Conservation (phyloP, 192 early-diverging fungal species). For the Mycoemilia scoparia region DNA sequence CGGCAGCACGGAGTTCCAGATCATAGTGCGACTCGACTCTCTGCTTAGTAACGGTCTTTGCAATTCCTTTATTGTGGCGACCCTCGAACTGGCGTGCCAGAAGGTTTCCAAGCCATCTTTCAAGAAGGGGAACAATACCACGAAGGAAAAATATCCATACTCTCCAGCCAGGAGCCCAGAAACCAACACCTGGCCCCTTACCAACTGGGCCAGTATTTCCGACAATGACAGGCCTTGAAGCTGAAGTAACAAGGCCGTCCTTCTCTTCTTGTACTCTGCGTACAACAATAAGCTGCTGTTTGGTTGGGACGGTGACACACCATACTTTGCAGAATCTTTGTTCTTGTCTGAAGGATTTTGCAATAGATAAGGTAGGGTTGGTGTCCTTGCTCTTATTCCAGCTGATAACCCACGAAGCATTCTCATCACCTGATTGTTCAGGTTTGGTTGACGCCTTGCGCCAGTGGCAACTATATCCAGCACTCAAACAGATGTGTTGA, state of each 20-base stretch:
- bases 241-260: neutral
- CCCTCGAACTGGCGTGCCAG: conserved; percentile 98
- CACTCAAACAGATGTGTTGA: conserved; percentile 12
- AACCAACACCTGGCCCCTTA: conserved; percentile 94
- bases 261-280: conserved; percentile 7
- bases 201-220: conserved; percentile 83
- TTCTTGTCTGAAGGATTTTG: conserved; percentile 3
- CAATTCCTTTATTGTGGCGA: conserved; percentile 88
- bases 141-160: conserved; percentile 99
- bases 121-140: conserved; percentile 89
- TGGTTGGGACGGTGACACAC: conserved; percentile 18
- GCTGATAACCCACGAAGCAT: too few relatives aligned
- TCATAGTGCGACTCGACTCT: conserved; percentile 98
- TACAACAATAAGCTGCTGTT: conserved; percentile 13
- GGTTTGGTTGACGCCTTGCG: conserved; percentile 1
- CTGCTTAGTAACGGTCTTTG: conserved; percentile 97
- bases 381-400: too few relatives aligned
- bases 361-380: conserved; percentile 5
- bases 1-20: conserved; percentile 90
- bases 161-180: conserved; percentile 99
- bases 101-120: conserved; percentile 97
- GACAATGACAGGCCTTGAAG: neutral
- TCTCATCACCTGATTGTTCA: conserved; percentile 2
- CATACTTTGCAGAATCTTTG: conserved; percentile 9
- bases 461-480: conserved; percentile 13